Evolutionary conservation across 768 basidiomycete genomes (phyloP).

Genomic region (Sarcomyxa edulis): DNA sequence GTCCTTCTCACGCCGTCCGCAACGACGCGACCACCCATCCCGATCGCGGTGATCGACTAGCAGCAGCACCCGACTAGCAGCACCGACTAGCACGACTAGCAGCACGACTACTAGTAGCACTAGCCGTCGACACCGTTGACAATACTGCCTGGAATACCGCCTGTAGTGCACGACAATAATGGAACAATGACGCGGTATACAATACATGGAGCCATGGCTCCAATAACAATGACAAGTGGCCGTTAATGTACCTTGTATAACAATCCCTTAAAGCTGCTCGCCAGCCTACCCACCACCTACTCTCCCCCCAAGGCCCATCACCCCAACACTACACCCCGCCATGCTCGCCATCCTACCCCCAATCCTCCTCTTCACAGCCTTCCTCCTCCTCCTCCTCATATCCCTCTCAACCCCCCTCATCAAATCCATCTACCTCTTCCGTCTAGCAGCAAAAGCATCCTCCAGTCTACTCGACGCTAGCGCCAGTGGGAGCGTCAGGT

Average conservation of each 20-base stretch:
- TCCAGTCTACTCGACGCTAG: constrained; percentile 27
- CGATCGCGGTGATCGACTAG: too few relatives aligned
- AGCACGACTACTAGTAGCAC: too few relatives aligned
- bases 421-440: constrained; percentile 49
- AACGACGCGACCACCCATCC: too few relatives aligned
- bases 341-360: constrained; percentile 29
- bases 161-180: too few relatives aligned
- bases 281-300: constrained; percentile 5
- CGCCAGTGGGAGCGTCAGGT: constrained; percentile 33
- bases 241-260: constrained; percentile 5
- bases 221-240: too few relatives aligned
- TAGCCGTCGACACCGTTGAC: too few relatives aligned
- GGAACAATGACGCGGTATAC: too few relatives aligned
- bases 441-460: constrained; percentile 30
- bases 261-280: constrained; percentile 4
- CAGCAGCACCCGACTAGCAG: too few relatives aligned
- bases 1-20: too few relatives aligned
- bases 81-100: too few relatives aligned
- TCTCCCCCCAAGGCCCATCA: neutral
- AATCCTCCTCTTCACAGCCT: constrained; percentile 44
- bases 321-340: neutral
- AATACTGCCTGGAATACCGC: too few relatives aligned
- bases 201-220: too few relatives aligned
- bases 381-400: constrained; percentile 56
- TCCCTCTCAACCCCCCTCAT: constrained; percentile 60